phyloP scores from a whole-genome alignment of 2,329 filamentous ascomycete genomes.

The Epichloe elymi region DNA sequence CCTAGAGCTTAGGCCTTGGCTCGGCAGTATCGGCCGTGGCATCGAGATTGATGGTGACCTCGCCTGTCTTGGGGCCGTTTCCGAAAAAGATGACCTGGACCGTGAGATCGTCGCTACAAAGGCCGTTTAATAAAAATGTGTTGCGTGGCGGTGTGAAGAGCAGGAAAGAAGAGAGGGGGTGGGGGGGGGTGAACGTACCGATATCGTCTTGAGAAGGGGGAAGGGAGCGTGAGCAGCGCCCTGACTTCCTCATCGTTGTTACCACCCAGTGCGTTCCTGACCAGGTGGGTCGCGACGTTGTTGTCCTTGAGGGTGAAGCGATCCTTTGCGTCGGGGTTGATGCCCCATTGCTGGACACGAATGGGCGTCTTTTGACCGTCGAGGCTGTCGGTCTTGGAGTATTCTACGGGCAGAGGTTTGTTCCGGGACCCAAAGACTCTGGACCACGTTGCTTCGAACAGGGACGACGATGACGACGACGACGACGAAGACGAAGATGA shows the following conservation, averaged over 20 bases:
- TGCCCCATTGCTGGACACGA: slow-evolving; percentile 81
- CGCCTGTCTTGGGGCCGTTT: slow-evolving; percentile 60
- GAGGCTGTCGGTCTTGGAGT: slow-evolving; percentile 29
- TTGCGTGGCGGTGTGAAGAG: not conserved
- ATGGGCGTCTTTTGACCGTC: slow-evolving; percentile 79
- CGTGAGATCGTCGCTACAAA: slow-evolving; percentile 71
- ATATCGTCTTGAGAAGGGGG: slow-evolving; percentile 83
- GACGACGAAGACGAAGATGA: not conserved
- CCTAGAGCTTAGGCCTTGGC: slow-evolving; percentile 27
- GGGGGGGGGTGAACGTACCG: slow-evolving; percentile 38
- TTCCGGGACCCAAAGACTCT: slow-evolving; percentile 41
- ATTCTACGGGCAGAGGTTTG: slow-evolving; percentile 63
- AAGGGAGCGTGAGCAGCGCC: slow-evolving; percentile 78
- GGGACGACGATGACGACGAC: slow-evolving; percentile 40
- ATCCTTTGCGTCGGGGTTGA: slow-evolving; percentile 57
- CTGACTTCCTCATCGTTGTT: slow-evolving; percentile 89
- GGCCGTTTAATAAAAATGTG: not conserved
- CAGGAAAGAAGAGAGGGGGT: not conserved
- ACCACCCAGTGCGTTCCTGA: slow-evolving; percentile 87
- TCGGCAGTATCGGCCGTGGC: slow-evolving; percentile 49
- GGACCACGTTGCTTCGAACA: slow-evolving; percentile 58
- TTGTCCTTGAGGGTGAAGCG: slow-evolving; percentile 92
- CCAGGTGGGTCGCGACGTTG: slow-evolving; percentile 90
- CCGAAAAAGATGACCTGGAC: slow-evolving; percentile 99
- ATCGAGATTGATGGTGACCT: slow-evolving; percentile 73